A percentile compares a stretch with the other conserved stretches of the same genome.
phyloP scores from a whole-genome alignment of 73 alveolate species.

The Halteria grandinella region DNA sequence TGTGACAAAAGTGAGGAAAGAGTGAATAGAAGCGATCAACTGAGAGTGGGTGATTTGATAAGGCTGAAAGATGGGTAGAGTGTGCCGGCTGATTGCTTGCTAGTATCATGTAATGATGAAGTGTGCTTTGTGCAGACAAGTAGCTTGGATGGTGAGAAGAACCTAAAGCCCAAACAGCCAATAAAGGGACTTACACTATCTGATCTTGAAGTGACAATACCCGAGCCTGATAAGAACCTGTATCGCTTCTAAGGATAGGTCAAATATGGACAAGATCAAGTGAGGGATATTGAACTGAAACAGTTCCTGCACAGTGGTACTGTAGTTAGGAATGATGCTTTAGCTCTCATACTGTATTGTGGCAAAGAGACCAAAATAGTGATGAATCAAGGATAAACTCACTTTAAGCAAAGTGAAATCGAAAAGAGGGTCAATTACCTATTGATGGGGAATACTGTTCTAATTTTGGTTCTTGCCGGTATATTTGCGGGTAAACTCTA shows the following conservation, averaged over 20 bases:
- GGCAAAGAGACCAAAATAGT: slow-evolving; percentile 6
- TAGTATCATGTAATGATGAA: neutral
- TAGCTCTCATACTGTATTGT: slow-evolving; percentile 10
- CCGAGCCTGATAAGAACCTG: too few species aligned
- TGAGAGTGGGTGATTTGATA: slow-evolving; percentile 37
- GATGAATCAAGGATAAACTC: slow-evolving; percentile 9
- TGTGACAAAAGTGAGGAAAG: neutral
- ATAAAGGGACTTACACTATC: neutral
- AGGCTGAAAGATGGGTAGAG: slow-evolving; percentile 1
- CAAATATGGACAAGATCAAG: too few species aligned
- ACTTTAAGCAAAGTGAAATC: neutral
- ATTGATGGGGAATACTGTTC: neutral
- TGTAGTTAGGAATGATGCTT: too few species aligned
- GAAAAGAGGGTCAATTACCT: slow-evolving; percentile 3
- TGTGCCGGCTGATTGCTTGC: slow-evolving; percentile 45
- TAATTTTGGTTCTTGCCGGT: neutral
- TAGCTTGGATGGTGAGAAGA: slow-evolving; percentile 37
- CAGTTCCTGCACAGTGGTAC: too few species aligned
- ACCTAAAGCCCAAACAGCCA: slow-evolving; percentile 23
- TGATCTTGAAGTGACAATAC: too few species aligned
- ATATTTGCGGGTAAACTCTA: neutral
- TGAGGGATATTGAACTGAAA: too few species aligned
- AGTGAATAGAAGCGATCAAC: neutral
- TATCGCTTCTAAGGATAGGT: too few species aligned
- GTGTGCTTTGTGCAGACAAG: slow-evolving; percentile 38